Base-by-base conservation (phyloP, 768 basidiomycete genomes). In the Gymnopilus dilepis region DNA sequence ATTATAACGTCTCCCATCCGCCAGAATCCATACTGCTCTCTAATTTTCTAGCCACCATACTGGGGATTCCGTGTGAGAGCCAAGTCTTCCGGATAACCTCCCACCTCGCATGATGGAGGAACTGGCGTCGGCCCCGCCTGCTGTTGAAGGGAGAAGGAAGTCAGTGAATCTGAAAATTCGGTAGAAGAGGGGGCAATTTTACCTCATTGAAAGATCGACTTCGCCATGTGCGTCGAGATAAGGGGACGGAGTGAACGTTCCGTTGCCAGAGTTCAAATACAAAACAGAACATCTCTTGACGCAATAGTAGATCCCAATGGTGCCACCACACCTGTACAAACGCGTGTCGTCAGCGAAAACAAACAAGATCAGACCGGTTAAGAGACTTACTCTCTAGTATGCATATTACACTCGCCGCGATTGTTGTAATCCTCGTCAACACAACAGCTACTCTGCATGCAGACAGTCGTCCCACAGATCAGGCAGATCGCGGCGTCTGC, bases 221-320 rank as follows among this genome's bases (percentile, higher is more conserved):
- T 99, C 97, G 1, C 97, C 97, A 62, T 99, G 97, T 1, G 86
- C 85, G 68, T 99, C 97, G 40, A 99, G 83, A 69, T 97, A 99
- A 0, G 97, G 95, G 30, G 96, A 91, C 13, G 87, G 84, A 1
- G 84, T 82, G 74, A 96, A 98, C 3, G 92, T 87, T n/a, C 97
- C 97, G 52, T 89, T 94, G 63, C 87, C 88, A 30, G 90, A 89
- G 69, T 94, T 95, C 17, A 98, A 82, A 73, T 92, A 98, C 13
- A 99, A 72, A 59, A 98, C 70, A n/a, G 90, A 86, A 75, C 95
- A 97, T 19, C 94, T 88, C 72, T 96, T 96, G 65, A 98, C 88
- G 42, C 95, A 84, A 75, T 96, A 96, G 74, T 89, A 99, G 50
- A 97, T 75, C 2, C 95, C 97, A 47, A 94, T 82, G 2, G 88